Percentiles rank a stretch among this genome's conserved stretches.
Conservation (phyloP, 2,329 filamentous ascomycete species). For the Tolypocladium inflatum region DNA sequence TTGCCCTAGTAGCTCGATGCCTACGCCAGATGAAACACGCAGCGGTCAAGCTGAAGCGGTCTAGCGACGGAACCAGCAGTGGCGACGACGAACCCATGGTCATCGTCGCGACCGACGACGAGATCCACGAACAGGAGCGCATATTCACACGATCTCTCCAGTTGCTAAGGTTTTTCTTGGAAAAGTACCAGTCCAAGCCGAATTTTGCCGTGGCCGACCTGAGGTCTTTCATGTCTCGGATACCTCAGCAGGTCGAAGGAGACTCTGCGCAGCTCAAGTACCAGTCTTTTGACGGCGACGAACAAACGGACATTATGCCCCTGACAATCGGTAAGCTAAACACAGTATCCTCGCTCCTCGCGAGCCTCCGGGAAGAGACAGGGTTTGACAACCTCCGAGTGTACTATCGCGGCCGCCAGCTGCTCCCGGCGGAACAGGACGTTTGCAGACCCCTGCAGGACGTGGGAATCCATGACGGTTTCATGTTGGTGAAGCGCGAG, state of each 20-base stretch:
- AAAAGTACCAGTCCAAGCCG: conserved; percentile 51
- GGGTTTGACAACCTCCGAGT: conserved; percentile 68
- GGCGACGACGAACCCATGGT: conserved; percentile 45
- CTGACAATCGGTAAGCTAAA: conserved; percentile 61
- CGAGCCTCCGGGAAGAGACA: conserved; percentile 56
- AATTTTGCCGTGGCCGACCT: conserved; percentile 51
- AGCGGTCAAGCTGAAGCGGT: conserved; percentile 42
- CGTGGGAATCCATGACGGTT: conserved; percentile 53
- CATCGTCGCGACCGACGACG: conserved; percentile 35
- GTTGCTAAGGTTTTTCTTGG: conserved; percentile 58
- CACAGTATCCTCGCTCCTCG: conserved; percentile 59
- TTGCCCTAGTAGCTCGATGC: conserved; percentile 64
- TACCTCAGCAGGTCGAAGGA: conserved; percentile 46
- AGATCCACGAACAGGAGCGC: conserved; percentile 40
- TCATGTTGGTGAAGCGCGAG: conserved; percentile 57
- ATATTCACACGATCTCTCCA: conserved; percentile 60
- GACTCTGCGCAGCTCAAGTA: conserved; percentile 60
- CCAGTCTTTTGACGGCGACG: conserved; percentile 58
- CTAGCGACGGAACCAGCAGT: conserved; percentile 29
- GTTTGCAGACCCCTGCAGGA: conserved; percentile 56
- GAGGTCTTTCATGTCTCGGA: conserved; percentile 40
- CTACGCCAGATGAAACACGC: conserved; percentile 58
- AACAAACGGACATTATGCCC: conserved; percentile 48
- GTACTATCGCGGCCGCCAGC: conserved; percentile 58
- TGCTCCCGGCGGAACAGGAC: conserved; percentile 51